phyloP scores from a whole-genome alignment of 305 asterid genomes.

The Fraxinus ornus region DNA sequence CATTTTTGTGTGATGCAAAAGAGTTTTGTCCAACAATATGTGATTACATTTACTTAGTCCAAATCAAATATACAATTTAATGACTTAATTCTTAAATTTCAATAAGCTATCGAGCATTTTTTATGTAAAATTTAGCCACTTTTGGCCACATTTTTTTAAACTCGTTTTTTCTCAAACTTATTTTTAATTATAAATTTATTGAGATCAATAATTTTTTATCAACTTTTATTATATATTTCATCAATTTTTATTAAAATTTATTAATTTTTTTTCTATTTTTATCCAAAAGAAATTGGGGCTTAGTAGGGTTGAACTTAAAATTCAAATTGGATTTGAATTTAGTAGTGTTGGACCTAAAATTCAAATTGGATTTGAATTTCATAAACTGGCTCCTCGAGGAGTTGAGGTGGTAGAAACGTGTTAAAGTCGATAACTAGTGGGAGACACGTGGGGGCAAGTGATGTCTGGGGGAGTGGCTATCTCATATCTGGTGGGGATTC shows the following conservation, averaged over 20 bases:
- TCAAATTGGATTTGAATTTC: not conserved
- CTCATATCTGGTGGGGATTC: not conserved
- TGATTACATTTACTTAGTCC: no score
- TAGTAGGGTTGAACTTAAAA: not conserved
- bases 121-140: no score
- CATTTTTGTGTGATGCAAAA: no score
- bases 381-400: not conserved
- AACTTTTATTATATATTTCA: not conserved
- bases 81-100: no score
- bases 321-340: not conserved
- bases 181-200: no score
- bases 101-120: no score
- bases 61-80: no score
- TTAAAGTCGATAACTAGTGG: not conserved
- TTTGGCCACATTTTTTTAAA: no score
- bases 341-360: not conserved
- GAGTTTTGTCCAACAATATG: no score
- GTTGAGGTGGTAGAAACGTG: not conserved
- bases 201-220: not conserved
- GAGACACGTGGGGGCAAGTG: not conserved
- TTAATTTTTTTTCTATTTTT: no score
- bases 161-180: no score
- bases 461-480: not conserved
- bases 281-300: not conserved
- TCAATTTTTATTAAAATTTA: no score